Conservation (phyloP, 2,329 filamentous ascomycete genomes). For the Phyllosticta paracitricarpa region DNA sequence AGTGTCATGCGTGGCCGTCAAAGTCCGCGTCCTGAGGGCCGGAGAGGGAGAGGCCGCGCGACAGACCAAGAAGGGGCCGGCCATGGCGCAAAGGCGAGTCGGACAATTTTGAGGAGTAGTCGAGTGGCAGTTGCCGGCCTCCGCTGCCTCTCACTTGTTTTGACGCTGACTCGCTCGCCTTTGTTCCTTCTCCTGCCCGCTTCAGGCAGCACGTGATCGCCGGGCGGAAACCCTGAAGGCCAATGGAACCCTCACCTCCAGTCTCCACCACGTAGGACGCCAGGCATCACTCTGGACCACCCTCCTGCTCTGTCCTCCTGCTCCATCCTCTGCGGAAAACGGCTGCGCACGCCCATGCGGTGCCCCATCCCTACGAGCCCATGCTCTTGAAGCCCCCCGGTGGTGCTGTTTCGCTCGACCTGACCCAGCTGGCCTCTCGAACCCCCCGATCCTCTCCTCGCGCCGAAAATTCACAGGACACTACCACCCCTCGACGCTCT, state of each 20-base stretch:
- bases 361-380: constrained; percentile 10
- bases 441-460: constrained; percentile 1
- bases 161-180: neutral
- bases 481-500: neutral
- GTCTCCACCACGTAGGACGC: neutral
- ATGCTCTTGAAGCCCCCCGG: constrained; percentile 11
- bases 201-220: neutral
- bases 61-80: neutral
- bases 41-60: too few relatives aligned
- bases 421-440: constrained; percentile 9
- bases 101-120: neutral
- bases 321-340: neutral
- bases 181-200: neutral
- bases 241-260: neutral
- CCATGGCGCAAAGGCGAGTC: neutral
- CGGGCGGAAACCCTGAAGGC: neutral
- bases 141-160: neutral
- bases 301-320: constrained; percentile 1
- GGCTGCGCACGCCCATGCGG: constrained; percentile 7
- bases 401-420: constrained; percentile 11
- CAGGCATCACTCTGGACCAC: neutral
- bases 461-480: neutral
- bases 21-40: neutral
- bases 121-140: neutral
- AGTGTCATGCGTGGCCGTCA: neutral